Base-by-base conservation (phyloP, 139 green algal species). In the Microglena sp. region DNA sequence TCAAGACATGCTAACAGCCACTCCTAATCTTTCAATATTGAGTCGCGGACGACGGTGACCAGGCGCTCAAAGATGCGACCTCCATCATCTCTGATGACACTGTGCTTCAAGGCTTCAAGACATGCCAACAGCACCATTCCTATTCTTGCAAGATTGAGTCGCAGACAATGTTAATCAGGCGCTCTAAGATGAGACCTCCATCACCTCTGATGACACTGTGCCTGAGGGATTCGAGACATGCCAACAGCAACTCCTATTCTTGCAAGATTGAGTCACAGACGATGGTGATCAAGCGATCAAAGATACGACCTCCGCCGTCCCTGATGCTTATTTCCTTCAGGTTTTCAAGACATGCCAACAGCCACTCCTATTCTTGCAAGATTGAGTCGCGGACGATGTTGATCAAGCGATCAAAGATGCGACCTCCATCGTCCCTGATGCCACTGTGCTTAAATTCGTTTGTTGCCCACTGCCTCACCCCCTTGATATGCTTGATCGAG, bases 381-480 rank as follows among this genome's bases (percentile, higher is more conserved):
- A 87, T 66, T 2, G 60, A 75, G 32, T 87, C 86, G 0, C 88
- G 65, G 1, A 68, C 67, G 67, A 96, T 86, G 34, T 76, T 81
- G 33, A 96, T 64, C 64, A 96, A 76, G 7, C 72, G 64, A 18
- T 94, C 88, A 2, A 96, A 71, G 34, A 95, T 87, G 35, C 66
- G 68, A 1, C 2, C 24, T 6, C 87, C 87, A 70, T 90, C 83
- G 53, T 94, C 87, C 4, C 87, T 64, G 44, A 96, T 91, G 58
- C 84, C 82, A 34, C 50, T 72, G 81, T 97, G 91, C 55, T 86
- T 83, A 74, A 88, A 96, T 63, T 97, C 89, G 73, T 86, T 96
- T 5, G 91, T 96, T 8, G 88, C 63, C 76, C 78, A 95, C 70
- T 89, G 73, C 29, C 84, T 62, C 8, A 88, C 67, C 26, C 82